A percentile compares a stretch with the other conserved stretches of the same genome.
These are phyloP conservation scores for Saccharomyces hybrid DNA, from an alignment of 1,139 yeast genomes.

Conservation along the genomic window DNA sequence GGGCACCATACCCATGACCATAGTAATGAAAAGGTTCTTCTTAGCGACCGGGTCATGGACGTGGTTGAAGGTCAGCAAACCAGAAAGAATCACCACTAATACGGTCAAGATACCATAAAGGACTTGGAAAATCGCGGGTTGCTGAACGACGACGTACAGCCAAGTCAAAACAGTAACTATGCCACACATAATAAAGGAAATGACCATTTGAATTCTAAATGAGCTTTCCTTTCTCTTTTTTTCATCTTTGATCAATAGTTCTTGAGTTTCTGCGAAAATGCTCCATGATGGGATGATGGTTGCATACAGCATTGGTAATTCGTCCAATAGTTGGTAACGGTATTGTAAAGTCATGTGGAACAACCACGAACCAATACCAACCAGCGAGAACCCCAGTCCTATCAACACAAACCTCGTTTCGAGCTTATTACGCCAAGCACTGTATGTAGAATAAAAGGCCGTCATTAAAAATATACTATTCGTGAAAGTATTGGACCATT, in stretches of 20 bases:
- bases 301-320: constrained; percentile 95
- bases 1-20: constrained; percentile 52
- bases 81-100: constrained; percentile 51
- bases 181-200: constrained; percentile 48
- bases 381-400: constrained; percentile 73
- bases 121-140: constrained; percentile 84
- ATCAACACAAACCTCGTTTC: constrained; percentile 66
- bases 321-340: constrained; percentile 86
- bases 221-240: constrained; percentile 35
- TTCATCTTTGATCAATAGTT: constrained; percentile 34
- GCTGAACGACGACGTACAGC: constrained; percentile 59
- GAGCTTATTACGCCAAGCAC: constrained; percentile 51
- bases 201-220: constrained; percentile 25
- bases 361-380: constrained; percentile 89
- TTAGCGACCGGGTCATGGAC: constrained; percentile 45
- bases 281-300: constrained; percentile 89
- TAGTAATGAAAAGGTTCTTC: constrained; percentile 44
- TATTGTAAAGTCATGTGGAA: constrained; percentile 93
- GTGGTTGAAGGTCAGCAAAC: constrained; percentile 41
- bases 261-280: constrained; percentile 31
- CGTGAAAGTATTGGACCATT: constrained; percentile 74
- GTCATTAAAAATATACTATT: constrained; percentile 59
- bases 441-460: constrained; percentile 58
- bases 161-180: constrained; percentile 51
- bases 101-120: constrained; percentile 53